Base-by-base conservation (phyloP, 192 early-diverging fungal genomes). In the Podila clonocystis region DNA sequence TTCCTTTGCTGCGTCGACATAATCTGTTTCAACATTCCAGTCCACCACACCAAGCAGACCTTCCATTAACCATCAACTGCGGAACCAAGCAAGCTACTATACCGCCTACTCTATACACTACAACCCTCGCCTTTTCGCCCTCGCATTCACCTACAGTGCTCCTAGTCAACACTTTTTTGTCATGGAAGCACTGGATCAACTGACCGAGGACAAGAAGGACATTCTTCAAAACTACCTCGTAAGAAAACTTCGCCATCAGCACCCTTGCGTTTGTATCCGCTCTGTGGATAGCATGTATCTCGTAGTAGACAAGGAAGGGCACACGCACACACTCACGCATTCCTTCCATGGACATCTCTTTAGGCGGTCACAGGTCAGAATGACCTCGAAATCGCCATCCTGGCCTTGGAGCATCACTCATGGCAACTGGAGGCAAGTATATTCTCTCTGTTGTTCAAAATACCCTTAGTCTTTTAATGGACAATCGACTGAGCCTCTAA, bases 361-460 rank as follows among this genome's bases (percentile, higher is more conserved):
- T 80, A 80, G 77, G 77, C 60, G 52, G 70, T 80, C 41, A 80
- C 77, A 41, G 77, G 77, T 34, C 77, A 80, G 29, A 73, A 69
- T 64, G 77, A 80, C 45, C 62, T 80, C 17, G 77, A 80, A 33
- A 58, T 80, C 24, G 77, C 77, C 52, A 67, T 80, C 29, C 62
- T 80, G 9, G 70, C 77, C 19, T 45, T 80, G 17, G 77, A 80
- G 28, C 70, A 73, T 58, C 77, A 80, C 52, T 80, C 77, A 2
- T 80, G 77, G 77, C 77, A 80, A 52, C 68, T 80, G 5, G 77
- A 80, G 77, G 77, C 55, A 72, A 58, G 67, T 65, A 15, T 45
- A 13, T 41, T 41, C 55, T 38, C 13, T 62, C 24, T 57, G 4
- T 64, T 17, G 17, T n/a, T 19, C 50, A 31, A 36, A 11, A 36